phyloP scores from a whole-genome alignment of 2,329 filamentous ascomycete species.

The Botryotinia globosa region DNA sequence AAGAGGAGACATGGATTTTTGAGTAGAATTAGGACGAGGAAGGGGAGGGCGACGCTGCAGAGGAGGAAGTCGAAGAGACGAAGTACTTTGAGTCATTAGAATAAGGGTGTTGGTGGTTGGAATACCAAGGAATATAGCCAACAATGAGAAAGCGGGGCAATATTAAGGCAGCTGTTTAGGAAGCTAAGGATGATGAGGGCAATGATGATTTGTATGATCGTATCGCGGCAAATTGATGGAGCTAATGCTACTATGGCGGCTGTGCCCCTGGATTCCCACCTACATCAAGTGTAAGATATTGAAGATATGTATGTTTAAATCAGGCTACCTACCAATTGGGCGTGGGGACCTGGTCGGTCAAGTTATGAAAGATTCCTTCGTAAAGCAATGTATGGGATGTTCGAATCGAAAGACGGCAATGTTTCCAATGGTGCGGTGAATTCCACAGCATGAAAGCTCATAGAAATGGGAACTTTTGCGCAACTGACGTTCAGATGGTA shows the following conservation, averaged over 20 bases:
- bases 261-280: background rate
- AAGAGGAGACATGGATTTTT: conserved; percentile 41
- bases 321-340: background rate
- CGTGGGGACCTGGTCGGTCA: background rate
- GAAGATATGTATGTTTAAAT: conserved; percentile 1
- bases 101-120: background rate
- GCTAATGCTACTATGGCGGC: background rate
- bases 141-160: background rate
- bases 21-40: conserved; percentile 37
- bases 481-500: background rate
- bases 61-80: conserved; percentile 38
- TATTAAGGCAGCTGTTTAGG: background rate
- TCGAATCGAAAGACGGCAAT: background rate
- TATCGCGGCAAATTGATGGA: background rate
- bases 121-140: background rate
- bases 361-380: background rate
- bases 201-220: background rate
- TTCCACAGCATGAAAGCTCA: background rate
- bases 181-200: background rate
- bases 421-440: background rate
- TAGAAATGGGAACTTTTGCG: background rate
- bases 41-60: conserved; percentile 35
- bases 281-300: conserved; percentile 8
- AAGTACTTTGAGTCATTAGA: conserved; percentile 39
- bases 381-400: background rate